Conservation (phyloP, 345 rosid species). For the Viola odorata region DNA sequence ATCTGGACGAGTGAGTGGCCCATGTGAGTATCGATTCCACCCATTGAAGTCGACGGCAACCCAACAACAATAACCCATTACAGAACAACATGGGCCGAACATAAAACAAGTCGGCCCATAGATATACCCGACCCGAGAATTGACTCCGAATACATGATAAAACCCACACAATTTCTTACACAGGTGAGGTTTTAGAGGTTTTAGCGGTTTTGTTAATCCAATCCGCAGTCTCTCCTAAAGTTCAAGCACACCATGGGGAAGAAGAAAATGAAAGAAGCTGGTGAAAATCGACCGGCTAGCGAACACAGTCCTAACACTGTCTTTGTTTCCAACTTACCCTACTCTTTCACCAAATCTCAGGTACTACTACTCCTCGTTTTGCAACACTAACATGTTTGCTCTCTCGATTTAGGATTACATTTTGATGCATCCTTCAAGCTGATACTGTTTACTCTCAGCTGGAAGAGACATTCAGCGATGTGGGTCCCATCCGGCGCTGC, state of each 20-base stretch:
- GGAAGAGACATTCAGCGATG: conserved; percentile 79
- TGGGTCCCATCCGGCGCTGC: conserved; percentile 90
- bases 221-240: not conserved
- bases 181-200: conserved; percentile 2
- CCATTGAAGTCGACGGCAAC: too few relatives aligned
- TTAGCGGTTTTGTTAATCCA: not conserved
- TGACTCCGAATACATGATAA: too few relatives aligned
- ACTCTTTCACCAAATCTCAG: conserved; percentile 79
- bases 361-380: conserved; percentile 19
- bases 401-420: too few relatives aligned
- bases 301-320: conserved; percentile 69
- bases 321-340: conserved; percentile 75
- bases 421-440: not conserved
- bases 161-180: not conserved
- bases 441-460: conserved; percentile 35
- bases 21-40: too few relatives aligned
- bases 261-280: conserved; percentile 35
- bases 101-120: too few relatives aligned
- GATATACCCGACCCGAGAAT: too few relatives aligned
- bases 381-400: too few relatives aligned
- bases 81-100: too few relatives aligned
- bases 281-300: conserved; percentile 30
- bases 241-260: conserved; percentile 6
- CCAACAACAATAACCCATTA: too few relatives aligned
- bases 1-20: too few relatives aligned